Conservation (phyloP, 139 green algal species). For the Chloropicon primus region DNA sequence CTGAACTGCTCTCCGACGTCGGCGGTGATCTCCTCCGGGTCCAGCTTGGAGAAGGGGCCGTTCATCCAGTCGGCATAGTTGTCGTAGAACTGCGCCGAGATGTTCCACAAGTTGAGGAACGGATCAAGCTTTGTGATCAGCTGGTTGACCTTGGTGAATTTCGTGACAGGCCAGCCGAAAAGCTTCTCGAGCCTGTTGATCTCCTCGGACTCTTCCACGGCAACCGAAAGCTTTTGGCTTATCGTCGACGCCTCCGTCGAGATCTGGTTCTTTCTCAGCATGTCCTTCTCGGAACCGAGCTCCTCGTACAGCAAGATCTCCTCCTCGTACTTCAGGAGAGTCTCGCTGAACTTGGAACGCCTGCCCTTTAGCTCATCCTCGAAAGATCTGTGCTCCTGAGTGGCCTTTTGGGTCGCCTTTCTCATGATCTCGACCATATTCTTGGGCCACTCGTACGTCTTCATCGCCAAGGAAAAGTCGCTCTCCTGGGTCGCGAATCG, state of each 20-base stretch:
- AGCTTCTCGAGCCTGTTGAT: conserved; percentile 63
- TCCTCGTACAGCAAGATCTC: conserved; percentile 20
- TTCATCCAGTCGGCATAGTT: conserved; percentile 57
- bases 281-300: neutral
- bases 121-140: conserved; percentile 42
- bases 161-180: conserved; percentile 52
- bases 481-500: conserved; percentile 25
- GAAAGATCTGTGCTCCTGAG: neutral
- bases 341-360: conserved; percentile 14
- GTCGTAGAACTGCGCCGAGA: conserved; percentile 39
- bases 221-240: conserved; percentile 3
- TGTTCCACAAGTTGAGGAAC: conserved; percentile 48
- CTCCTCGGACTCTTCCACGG: conserved; percentile 34
- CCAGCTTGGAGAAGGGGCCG: conserved; percentile 49
- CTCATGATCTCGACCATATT: conserved; percentile 47
- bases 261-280: neutral
- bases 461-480: conserved; percentile 50
- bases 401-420: conserved; percentile 40
- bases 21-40: conserved; percentile 53
- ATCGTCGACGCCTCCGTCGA: neutral
- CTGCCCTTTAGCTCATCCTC: neutral
- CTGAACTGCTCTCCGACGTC: conserved; percentile 38
- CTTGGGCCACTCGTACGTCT: conserved; percentile 58
- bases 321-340: conserved; percentile 29
- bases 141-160: conserved; percentile 41